Base-by-base conservation (phyloP, 1,139 yeast species). In the Candida sojae region DNA sequence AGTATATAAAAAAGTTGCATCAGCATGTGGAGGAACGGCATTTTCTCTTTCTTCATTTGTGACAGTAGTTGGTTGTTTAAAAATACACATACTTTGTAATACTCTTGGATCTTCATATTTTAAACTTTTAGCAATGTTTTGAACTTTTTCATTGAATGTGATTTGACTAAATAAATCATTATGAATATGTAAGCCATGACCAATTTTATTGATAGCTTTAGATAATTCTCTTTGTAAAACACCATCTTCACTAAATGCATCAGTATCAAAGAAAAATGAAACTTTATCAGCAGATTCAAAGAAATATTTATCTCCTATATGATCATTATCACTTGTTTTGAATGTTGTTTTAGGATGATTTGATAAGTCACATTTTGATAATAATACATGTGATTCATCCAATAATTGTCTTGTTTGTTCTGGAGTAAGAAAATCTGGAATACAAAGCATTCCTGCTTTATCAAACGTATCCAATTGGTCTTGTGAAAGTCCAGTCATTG, bases 1-100 rank as follows among this genome's bases (percentile, higher is more conserved):
- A 0, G 96, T 88, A 64, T 73, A 88, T 34, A 88, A 70, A 57
- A 88, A 88, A 3, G 84, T 83, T 1, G 84, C 91, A 61, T 88
- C 96, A 46, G 85, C 87, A 59, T 88, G 96, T 0, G 88, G 75
- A 2, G 95, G 95, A 0, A 88, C 96, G 39, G 83, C 85, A 51
- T 75, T 75, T 1, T 86, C 86, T 30, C 96, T 55, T 39, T 58
- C 88, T 25, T 42, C 42, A 1, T 34, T 35, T 4, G 48, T 55
- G 0, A 47, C 45, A 3, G 53, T 55, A 1, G 54, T 57, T 0
- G 95, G 92, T 59, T 87, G 95, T 60, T 88, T 88, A 67, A 88
- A 85, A 42, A 88, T 86, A 35, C 86, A 70, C 96, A 88, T 88
- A 52, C 89, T 82, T 63, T 88, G 96, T 41, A 88, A 71, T 2